phyloP scores from a whole-genome alignment of 345 rosid species.

The Sonneratia caseolaris region DNA sequence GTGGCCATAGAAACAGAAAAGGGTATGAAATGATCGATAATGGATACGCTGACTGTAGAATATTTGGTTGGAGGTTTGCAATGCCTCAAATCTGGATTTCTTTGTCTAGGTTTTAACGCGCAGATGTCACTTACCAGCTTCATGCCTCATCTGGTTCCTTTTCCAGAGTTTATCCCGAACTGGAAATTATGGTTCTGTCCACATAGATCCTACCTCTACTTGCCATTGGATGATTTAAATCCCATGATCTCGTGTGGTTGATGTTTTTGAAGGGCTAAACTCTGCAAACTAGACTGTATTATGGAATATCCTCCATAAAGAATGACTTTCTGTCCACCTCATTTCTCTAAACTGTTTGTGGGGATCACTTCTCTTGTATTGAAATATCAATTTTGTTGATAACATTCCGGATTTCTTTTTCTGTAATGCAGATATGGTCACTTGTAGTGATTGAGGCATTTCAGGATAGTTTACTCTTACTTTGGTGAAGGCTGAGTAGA shows the following conservation, averaged over 20 bases:
- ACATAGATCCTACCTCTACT: background rate
- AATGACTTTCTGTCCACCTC: background rate
- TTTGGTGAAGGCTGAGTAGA: constrained; percentile 19
- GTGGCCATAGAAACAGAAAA: background rate
- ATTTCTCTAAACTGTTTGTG: background rate
- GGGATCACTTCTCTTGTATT: background rate
- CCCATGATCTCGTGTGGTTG: background rate
- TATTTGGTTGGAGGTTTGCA: background rate
- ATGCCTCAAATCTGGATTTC: no score
- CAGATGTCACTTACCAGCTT: background rate
- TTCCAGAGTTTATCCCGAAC: background rate
- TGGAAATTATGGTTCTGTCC: background rate
- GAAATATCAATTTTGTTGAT: background rate
- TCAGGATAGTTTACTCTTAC: background rate
- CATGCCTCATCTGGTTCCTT: background rate
- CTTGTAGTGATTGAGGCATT: background rate
- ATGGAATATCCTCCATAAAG: background rate
- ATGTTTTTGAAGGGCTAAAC: background rate
- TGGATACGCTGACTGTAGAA: background rate
- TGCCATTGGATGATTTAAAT: background rate
- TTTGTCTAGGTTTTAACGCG: no score
- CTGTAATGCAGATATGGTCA: background rate
- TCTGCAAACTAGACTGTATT: background rate
- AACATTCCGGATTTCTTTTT: background rate
- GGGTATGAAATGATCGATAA: background rate